Evolutionary conservation across 2,329 filamentous ascomycete genomes (phyloP).

Genomic region (Sclerotinia nivalis): DNA sequence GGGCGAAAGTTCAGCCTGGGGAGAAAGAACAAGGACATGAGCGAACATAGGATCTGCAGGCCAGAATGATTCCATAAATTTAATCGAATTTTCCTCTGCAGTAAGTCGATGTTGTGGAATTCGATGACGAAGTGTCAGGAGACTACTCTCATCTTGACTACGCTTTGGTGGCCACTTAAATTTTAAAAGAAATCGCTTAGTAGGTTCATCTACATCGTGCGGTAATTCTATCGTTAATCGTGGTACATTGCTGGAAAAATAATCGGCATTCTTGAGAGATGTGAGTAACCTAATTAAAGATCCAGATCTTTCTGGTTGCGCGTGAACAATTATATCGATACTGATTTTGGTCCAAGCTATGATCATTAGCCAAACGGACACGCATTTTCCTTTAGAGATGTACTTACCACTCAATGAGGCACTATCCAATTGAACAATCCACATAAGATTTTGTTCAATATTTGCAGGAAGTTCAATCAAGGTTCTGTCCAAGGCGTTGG

Average conservation of each 20-base stretch:
- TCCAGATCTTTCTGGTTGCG: slow-evolving; percentile 67
- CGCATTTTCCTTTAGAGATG: background rate
- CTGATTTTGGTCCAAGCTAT: slow-evolving; percentile 74
- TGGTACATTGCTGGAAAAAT: slow-evolving; percentile 66
- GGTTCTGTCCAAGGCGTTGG: slow-evolving; percentile 54
- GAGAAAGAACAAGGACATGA: slow-evolving; percentile 82
- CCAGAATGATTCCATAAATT: slow-evolving; percentile 87
- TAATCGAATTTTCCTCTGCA: slow-evolving; percentile 69
- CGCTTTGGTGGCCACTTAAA: slow-evolving; percentile 66
- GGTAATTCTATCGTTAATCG: slow-evolving; percentile 85
- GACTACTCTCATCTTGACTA: slow-evolving; percentile 47
- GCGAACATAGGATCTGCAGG: slow-evolving; percentile 62
- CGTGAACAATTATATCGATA: slow-evolving; percentile 83
- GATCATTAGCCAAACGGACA: slow-evolving; percentile 33
- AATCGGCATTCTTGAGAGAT: slow-evolving; percentile 75
- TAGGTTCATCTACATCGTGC: slow-evolving; percentile 63
- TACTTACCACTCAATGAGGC: slow-evolving; percentile 63
- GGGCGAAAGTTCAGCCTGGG: slow-evolving; percentile 76
- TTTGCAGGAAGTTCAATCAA: slow-evolving; percentile 73
- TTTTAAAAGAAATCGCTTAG: slow-evolving; percentile 60
- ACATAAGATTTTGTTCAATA: slow-evolving; percentile 64
- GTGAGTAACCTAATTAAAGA: slow-evolving; percentile 74
- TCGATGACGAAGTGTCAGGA: slow-evolving; percentile 72
- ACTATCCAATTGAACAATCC: slow-evolving; percentile 78
- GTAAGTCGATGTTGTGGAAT: slow-evolving; percentile 61